Evolutionary conservation across 495 filamentous ascomycete species (phyloP).

Genomic region (Platismatia glauca): DNA sequence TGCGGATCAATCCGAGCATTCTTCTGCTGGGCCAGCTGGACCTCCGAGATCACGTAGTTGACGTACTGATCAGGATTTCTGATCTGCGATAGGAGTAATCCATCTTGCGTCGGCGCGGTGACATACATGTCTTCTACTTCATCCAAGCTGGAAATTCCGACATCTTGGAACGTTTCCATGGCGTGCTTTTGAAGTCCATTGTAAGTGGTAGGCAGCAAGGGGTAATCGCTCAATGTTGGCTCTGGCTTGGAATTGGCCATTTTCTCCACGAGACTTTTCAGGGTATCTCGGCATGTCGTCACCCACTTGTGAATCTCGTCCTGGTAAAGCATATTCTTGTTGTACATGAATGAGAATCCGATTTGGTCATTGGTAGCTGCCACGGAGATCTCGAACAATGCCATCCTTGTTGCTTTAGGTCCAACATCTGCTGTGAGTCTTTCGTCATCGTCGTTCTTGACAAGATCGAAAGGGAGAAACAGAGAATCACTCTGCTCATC

Average conservation of each 20-base stretch:
- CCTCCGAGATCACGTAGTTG: slow-evolving; percentile 52
- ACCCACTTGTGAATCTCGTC: slow-evolving; percentile 52
- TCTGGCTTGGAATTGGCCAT: slow-evolving; percentile 41
- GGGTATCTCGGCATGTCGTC: slow-evolving; percentile 44
- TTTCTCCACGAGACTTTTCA: slow-evolving; percentile 42
- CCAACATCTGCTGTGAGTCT: slow-evolving; percentile 51
- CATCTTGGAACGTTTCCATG: slow-evolving; percentile 33
- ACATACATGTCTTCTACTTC: slow-evolving; percentile 55
- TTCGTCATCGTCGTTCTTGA: slow-evolving; percentile 36
- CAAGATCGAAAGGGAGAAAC: slow-evolving; percentile 47
- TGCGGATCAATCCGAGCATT: slow-evolving; percentile 29
- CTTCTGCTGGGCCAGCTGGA: slow-evolving; percentile 34
- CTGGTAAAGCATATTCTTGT: slow-evolving; percentile 50
- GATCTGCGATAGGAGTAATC: slow-evolving; percentile 52
- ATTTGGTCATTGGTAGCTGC: slow-evolving; percentile 51
- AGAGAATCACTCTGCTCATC: slow-evolving; percentile 52
- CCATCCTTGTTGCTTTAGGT: slow-evolving; percentile 47
- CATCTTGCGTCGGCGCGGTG: slow-evolving; percentile 59
- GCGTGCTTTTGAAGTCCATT: slow-evolving; percentile 40
- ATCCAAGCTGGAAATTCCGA: slow-evolving; percentile 38
- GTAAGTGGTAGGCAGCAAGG: slow-evolving; percentile 53
- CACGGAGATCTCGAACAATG: slow-evolving; percentile 56
- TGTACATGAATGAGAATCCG: slow-evolving; percentile 59
- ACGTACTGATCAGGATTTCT: slow-evolving; percentile 50
- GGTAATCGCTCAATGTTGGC: slow-evolving; percentile 53